These are phyloP conservation scores for Hyparrhenia diplandra DNA, from an alignment of 176 grass and related monocot species.

Conservation along the genomic window DNA sequence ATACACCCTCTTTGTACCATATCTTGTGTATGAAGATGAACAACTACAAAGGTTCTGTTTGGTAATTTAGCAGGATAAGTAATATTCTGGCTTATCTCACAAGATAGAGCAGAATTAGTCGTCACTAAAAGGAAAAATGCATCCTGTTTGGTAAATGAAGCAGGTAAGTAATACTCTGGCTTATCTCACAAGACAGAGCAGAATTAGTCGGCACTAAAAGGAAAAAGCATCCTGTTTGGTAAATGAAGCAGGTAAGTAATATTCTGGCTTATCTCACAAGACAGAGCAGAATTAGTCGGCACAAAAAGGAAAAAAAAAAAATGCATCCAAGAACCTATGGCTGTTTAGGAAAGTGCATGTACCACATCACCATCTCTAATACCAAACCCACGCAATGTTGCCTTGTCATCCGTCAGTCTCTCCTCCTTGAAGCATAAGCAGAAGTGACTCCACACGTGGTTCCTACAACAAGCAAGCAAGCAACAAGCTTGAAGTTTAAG, in stretches of 20 bases:
- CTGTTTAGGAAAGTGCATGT: constrained; percentile 5
- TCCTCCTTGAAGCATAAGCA: constrained; percentile 71
- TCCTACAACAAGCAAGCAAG: constrained; percentile 55
- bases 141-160: background rate
- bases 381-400: constrained; percentile 52
- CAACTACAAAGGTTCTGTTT: background rate
- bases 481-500: background rate
- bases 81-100: background rate
- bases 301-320: too few relatives aligned
- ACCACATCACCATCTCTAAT: constrained; percentile 96
- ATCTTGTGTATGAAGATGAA: constrained; percentile 8
- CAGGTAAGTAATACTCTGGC: background rate
- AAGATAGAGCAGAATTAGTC: constrained; percentile 13
- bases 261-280: background rate
- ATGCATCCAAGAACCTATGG: background rate
- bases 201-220: constrained; percentile 32
- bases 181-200: constrained; percentile 1
- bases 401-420: constrained; percentile 74
- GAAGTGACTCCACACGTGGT: constrained; percentile 92
- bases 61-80: background rate
- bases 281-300: constrained; percentile 7
- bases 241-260: background rate
- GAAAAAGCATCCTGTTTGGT: too few relatives aligned
- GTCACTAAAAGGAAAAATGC: constrained; percentile 8
- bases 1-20: background rate